A percentile compares a stretch with the other conserved stretches of the same genome.
Evolutionary conservation across 805 yeast species (phyloP).

Genomic region (Starmera dryadoides): DNA sequence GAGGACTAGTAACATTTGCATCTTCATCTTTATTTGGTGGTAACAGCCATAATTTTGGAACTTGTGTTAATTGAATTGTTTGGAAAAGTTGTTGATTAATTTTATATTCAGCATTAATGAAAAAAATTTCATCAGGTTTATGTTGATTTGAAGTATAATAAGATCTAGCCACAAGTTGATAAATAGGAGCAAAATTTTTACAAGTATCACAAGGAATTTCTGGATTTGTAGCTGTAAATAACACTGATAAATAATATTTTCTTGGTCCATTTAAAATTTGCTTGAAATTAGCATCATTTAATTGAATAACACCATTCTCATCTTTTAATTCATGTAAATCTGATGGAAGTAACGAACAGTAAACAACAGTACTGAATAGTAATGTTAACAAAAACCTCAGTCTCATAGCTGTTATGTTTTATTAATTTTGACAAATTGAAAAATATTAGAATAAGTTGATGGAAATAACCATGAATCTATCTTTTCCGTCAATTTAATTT

Average conservation of each 20-base stretch:
- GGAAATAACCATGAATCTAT: too few relatives aligned
- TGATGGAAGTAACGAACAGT: conserved; percentile 8
- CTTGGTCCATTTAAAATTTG: conserved; percentile 37
- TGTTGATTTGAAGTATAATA: conserved; percentile 37
- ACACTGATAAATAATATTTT: conserved; percentile 42
- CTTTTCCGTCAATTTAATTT: too few relatives aligned
- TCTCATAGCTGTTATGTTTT: background rate
- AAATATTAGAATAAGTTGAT: too few relatives aligned
- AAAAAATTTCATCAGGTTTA: conserved; percentile 32
- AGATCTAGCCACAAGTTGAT: conserved; percentile 33
- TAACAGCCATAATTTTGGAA: conserved; percentile 64
- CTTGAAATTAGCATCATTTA: conserved; percentile 29
- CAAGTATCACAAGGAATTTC: conserved; percentile 44
- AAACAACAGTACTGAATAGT: background rate
- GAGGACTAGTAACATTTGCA: conserved; percentile 22
- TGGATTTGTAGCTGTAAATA: conserved; percentile 42
- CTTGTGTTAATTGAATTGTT: conserved; percentile 35
- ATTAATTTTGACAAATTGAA: too few relatives aligned
- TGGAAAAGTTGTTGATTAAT: conserved; percentile 35
- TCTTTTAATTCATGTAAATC: conserved; percentile 5
- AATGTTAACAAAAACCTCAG: background rate
- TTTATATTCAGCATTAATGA: conserved; percentile 44
- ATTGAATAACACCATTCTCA: conserved; percentile 30
- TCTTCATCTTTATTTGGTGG: conserved; percentile 36
- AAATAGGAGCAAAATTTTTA: conserved; percentile 31